Conservation (phyloP, 192 early-diverging fungal genomes). For the Coemansia sp. region DNA sequence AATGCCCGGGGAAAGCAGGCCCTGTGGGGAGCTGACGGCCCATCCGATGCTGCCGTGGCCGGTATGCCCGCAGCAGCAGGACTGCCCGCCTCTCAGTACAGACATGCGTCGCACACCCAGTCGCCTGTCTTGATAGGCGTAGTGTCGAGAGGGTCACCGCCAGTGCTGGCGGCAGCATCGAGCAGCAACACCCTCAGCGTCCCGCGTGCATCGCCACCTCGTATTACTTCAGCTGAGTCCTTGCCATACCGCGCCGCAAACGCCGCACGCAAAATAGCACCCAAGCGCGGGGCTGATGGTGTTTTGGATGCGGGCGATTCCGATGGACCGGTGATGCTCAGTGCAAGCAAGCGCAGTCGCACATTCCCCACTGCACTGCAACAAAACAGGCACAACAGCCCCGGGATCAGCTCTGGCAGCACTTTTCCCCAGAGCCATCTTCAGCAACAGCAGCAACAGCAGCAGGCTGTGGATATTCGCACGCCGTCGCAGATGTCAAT, state of each 20-base stretch:
- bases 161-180: neutral
- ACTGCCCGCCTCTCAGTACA: neutral
- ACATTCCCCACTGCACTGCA: constrained; percentile 32
- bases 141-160: neutral
- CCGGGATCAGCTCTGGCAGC: neutral
- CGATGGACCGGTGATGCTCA: constrained; percentile 31
- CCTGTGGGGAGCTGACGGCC: neutral
- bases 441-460: constrained; percentile 4
- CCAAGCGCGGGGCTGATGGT: constrained; percentile 34
- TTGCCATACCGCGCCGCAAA: constrained; percentile 8
- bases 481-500: constrained; percentile 2
- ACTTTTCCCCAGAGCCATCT: neutral
- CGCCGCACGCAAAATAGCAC: constrained; percentile 36
- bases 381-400: constrained; percentile 19
- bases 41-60: neutral
- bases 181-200: constrained; percentile 16
- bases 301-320: neutral
- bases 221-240: constrained; percentile 29
- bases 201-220: constrained; percentile 33
- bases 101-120: neutral
- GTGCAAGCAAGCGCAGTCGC: constrained; percentile 40
- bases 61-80: neutral
- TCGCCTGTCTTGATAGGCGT: constrained; percentile 1
- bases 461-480: neutral
- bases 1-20: neutral